These are phyloP conservation scores for Hypoxylon sp. DNA, from an alignment of 2,329 filamentous ascomycete genomes.

Conservation along the genomic window DNA sequence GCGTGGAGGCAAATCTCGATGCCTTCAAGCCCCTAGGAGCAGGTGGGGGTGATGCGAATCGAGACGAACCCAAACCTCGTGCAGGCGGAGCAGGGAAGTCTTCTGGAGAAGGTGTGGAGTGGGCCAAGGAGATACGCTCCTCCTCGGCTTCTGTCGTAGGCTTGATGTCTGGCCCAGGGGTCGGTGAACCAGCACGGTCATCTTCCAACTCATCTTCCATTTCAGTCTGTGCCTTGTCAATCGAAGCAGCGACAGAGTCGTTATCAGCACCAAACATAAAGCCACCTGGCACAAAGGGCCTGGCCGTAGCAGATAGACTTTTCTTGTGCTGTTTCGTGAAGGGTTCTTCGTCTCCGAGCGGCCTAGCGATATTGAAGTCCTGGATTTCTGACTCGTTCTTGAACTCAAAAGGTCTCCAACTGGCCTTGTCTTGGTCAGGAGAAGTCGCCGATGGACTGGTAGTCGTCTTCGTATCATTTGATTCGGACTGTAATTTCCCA, in stretches of 20 bases:
- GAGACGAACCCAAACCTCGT: slow-evolving; percentile 49
- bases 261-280: slow-evolving; percentile 53
- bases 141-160: slow-evolving; percentile 31
- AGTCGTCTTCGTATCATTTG: slow-evolving; percentile 58
- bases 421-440: slow-evolving; percentile 61
- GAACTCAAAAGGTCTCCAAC: slow-evolving; percentile 72
- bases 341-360: slow-evolving; percentile 58
- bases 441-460: slow-evolving; percentile 66
- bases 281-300: slow-evolving; percentile 69
- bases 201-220: slow-evolving; percentile 46
- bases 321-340: slow-evolving; percentile 62
- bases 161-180: slow-evolving; percentile 49
- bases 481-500: slow-evolving; percentile 53
- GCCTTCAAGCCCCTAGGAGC: slow-evolving; percentile 57
- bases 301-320: slow-evolving; percentile 77
- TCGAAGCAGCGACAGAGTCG: slow-evolving; percentile 46
- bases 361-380: slow-evolving; percentile 64
- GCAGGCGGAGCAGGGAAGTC: slow-evolving; percentile 28
- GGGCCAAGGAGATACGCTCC: slow-evolving; percentile 28
- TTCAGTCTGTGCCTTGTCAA: slow-evolving; percentile 44
- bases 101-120: slow-evolving; percentile 40
- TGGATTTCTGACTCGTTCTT: slow-evolving; percentile 61
- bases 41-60: slow-evolving; percentile 52
- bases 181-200: slow-evolving; percentile 51
- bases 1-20: slow-evolving; percentile 60